Conservation (phyloP, 2,329 filamentous ascomycete genomes). For the Periconia macrospinosa region DNA sequence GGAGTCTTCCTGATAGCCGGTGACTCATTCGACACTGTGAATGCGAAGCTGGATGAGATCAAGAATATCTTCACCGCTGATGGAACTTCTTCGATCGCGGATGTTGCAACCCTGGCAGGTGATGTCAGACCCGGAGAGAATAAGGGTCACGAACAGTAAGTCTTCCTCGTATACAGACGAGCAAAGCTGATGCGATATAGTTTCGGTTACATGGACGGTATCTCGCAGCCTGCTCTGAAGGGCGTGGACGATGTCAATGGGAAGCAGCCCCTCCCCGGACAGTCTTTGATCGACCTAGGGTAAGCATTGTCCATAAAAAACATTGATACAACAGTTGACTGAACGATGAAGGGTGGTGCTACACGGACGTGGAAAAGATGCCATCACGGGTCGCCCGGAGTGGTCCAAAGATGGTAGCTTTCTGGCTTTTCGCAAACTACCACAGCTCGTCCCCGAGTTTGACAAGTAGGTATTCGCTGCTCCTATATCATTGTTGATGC, state of each 20-base stretch:
- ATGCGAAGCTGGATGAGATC: slow-evolving; percentile 1
- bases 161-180: neutral
- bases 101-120: slow-evolving; percentile 6
- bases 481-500: neutral
- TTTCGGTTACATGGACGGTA: slow-evolving; percentile 10
- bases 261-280: slow-evolving; percentile 2
- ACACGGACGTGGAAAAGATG: neutral
- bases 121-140: slow-evolving; percentile 8
- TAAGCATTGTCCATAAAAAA: neutral
- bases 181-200: neutral
- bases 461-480: neutral
- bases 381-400: neutral
- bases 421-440: slow-evolving; percentile 9
- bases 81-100: neutral
- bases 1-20: slow-evolving; percentile 8
- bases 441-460: slow-evolving; percentile 8
- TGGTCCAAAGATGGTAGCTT: slow-evolving; percentile 9
- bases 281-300: slow-evolving; percentile 2
- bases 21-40: neutral
- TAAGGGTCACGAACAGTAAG: slow-evolving; percentile 10
- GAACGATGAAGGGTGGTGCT: neutral
- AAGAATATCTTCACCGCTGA: neutral
- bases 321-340: neutral
- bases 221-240: slow-evolving; percentile 7
- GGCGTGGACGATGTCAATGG: slow-evolving; percentile 2